Base-by-base conservation (phyloP, 352 stramenopile species). In the Pythium periplocum region DNA sequence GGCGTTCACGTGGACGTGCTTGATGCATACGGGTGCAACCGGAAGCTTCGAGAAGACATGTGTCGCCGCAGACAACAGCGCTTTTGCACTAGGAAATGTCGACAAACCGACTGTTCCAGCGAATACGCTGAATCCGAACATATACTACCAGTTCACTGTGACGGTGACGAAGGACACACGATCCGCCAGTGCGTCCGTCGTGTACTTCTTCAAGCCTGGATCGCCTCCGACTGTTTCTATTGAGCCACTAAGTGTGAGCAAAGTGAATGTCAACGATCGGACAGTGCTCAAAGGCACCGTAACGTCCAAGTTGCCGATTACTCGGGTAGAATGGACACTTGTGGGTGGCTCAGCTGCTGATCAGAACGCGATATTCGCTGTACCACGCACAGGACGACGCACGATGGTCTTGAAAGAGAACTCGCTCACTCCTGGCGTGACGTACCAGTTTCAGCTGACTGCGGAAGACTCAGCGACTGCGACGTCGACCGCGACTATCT, bases 191-290 rank as follows among this genome's bases (percentile, higher is more conserved):
- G 45, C 72, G 0, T 78, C 70, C 0, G 62, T 78, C 2, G 59
- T 79, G 26, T 75, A 82, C 48, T 67, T 70, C 7, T 57, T 83
- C 38, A 71, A 67, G 4, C 64, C 66, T 35, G 78, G 78, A 2
- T 83, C 72, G 0, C 75, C 71, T 9, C 78, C 78, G 12, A 62
- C 56, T 12, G 75, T 83, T 4, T 74, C 72, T 1, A 87, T 89
- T 34, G 74, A 82, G 7, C 54, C 73, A 3, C 47, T 89, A 1
- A 40, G 44, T 0, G 57, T 51, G 1, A 43, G 64, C 4, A 87
- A 87, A 42, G 72, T 86, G 1, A 89, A 89, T 44, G 34, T 39
- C 4, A 84, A 87, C 45, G 71, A 78, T 39, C 74, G 76, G 3
- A 65, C 86, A 3, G 42, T 89, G 3, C 51, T 89, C 12, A 75